Evolutionary conservation across 2,329 filamentous ascomycete genomes (phyloP).

Genomic region (Scolecobasidium constrictum): DNA sequence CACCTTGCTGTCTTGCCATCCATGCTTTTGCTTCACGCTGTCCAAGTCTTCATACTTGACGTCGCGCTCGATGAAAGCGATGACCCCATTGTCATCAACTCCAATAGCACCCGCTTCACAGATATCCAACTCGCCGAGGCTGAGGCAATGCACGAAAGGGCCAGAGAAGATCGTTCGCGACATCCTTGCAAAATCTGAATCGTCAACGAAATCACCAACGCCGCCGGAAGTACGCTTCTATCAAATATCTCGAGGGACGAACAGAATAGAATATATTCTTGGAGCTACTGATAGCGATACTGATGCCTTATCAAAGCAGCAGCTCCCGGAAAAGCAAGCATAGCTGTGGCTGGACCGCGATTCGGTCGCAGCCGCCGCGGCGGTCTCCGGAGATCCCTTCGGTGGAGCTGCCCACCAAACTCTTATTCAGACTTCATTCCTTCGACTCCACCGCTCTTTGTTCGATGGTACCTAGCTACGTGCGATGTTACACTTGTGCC

Average conservation of each 20-base stretch:
- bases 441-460: no score
- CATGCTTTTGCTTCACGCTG: constrained; percentile 17
- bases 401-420: background rate
- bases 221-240: no score
- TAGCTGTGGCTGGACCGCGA: background rate
- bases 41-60: constrained; percentile 15
- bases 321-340: background rate
- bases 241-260: no score
- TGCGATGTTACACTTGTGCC: no score
- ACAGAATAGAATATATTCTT: no score
- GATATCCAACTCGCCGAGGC: constrained; percentile 37
- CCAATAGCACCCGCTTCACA: constrained; percentile 35
- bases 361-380: background rate
- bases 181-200: no score
- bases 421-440: no score
- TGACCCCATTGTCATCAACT: constrained; percentile 42
- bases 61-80: constrained; percentile 34
- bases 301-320: background rate
- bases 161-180: constrained; percentile 42
- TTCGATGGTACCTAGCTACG: no score
- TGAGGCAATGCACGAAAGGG: constrained; percentile 49
- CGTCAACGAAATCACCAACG: no score
- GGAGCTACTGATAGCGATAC: no score
- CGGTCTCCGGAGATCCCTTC: background rate
- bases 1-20: constrained; percentile 31